Conservation (phyloP, 495 filamentous ascomycete species). For the Lichina pygmaea region DNA sequence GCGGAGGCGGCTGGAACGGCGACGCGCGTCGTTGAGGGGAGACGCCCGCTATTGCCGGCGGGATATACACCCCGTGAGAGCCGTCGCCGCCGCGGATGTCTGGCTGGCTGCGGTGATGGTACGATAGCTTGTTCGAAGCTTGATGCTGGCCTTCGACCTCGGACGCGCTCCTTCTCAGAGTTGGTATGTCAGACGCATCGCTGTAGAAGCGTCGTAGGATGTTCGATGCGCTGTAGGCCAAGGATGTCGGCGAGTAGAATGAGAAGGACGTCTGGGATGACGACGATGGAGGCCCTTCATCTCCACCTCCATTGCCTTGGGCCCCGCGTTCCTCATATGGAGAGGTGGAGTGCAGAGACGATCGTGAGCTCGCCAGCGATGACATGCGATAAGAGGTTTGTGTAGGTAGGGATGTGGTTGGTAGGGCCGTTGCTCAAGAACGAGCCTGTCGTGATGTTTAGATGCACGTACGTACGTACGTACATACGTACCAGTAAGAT, state of each 20-base stretch:
- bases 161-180: neutral
- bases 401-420: no score
- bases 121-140: constrained; percentile 1
- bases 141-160: neutral
- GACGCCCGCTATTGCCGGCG: constrained; percentile 3
- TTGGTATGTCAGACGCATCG: neutral
- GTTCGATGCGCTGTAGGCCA: constrained; percentile 2
- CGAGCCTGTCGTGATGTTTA: no score
- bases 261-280: neutral
- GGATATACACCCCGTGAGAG: constrained; percentile 11
- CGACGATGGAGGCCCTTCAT: neutral
- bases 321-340: neutral
- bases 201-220: constrained; percentile 3
- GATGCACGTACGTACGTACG: no score
- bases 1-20: constrained; percentile 21
- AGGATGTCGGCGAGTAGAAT: constrained; percentile 1
- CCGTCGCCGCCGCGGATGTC: constrained; percentile 2
- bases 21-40: constrained; percentile 7
- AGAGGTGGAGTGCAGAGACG: neutral
- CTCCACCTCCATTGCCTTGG: no score
- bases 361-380: constrained; percentile 6
- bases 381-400: neutral
- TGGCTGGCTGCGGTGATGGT: neutral
- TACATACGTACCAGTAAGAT: no score
- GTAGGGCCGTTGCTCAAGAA: no score